Evolutionary conservation across 306 rosid genomes (phyloP), one percentile per base, ranked within the genome.

Genomic region (Malus orientalis): DNA sequence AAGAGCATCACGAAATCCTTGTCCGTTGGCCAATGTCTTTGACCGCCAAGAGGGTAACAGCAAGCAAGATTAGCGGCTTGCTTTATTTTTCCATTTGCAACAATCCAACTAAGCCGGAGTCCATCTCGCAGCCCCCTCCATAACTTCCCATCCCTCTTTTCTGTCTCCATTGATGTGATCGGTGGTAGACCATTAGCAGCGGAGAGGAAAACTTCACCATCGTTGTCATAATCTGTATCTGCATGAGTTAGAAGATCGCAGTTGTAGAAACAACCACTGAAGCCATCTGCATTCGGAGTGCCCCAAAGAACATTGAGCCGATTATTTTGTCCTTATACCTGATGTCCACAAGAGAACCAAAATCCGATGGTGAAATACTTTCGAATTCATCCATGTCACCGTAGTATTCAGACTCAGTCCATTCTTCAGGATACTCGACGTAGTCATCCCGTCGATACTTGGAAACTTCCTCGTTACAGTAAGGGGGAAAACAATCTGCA

Each of bases 21-120:
- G 67, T 93, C 98, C 1, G 97, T 93, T 3, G 98, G 98, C 98
- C 98, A 93, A 78, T 93, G 96, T 73, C 98, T 84, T 67, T 88
- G 96, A 72, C 97, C 98, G 6, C 93, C 93, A 14, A 93, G 85
- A 75, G 98, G 96, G 70, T 88, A 84, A 97, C 98, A 93, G 83
- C 98, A 87, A 58, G 98, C 90, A 73, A 93, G 93, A 86, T 91
- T 93, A 9, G 93, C 98, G 59, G 96, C 91, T 84, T 85, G 93
- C 86, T 89, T 91, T 47, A 84, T 88, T 82, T 86, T 93, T 76
- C 64, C 83, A 86, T 93, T 93, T 42, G 86, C 96, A 22, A 93
- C 81, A 25, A 93, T 89, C 97, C 98, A 93, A 77, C 96, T 89
- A 63, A 93, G 93, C 40, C 83, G 81, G 69, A 91, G 92, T 19